Conservation (phyloP, 805 yeast species). For the Monosporozyma aquatica region DNA sequence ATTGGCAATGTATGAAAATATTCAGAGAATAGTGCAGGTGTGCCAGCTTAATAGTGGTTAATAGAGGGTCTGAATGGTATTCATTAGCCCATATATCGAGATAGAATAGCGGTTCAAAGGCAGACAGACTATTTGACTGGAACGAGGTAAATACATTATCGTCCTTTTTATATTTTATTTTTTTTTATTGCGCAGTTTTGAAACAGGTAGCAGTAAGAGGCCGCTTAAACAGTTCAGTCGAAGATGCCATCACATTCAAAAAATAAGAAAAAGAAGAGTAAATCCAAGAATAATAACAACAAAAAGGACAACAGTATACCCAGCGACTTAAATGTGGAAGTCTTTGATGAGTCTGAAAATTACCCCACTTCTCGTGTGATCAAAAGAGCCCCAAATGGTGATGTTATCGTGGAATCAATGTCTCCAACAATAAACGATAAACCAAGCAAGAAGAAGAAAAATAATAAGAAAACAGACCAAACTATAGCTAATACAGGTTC, state of each 20-base stretch:
- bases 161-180: too few relatives aligned
- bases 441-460: constrained; percentile 3
- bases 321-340: constrained; percentile 31
- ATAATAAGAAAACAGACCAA: not conserved
- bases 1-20: too few relatives aligned
- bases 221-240: too few relatives aligned
- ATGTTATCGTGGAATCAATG: constrained; percentile 54
- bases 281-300: constrained; percentile 13
- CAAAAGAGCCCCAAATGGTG: constrained; percentile 65
- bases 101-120: too few relatives aligned
- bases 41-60: too few relatives aligned
- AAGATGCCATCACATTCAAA: constrained; percentile 23
- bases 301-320: not conserved
- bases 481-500: constrained; percentile 8
- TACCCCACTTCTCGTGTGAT: constrained; percentile 68
- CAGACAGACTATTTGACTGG: too few relatives aligned
- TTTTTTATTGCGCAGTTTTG: too few relatives aligned
- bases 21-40: too few relatives aligned
- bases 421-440: constrained; percentile 11
- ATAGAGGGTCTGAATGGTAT: too few relatives aligned
- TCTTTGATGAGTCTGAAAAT: constrained; percentile 49
- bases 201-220: too few relatives aligned
- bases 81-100: too few relatives aligned
- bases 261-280: constrained; percentile 24
- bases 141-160: too few relatives aligned